A percentile compares a stretch with the other conserved stretches of the same genome.
These are phyloP conservation scores for Albifimbria verrucaria DNA, from an alignment of 2,329 filamentous ascomycete species.

Conservation along the genomic window DNA sequence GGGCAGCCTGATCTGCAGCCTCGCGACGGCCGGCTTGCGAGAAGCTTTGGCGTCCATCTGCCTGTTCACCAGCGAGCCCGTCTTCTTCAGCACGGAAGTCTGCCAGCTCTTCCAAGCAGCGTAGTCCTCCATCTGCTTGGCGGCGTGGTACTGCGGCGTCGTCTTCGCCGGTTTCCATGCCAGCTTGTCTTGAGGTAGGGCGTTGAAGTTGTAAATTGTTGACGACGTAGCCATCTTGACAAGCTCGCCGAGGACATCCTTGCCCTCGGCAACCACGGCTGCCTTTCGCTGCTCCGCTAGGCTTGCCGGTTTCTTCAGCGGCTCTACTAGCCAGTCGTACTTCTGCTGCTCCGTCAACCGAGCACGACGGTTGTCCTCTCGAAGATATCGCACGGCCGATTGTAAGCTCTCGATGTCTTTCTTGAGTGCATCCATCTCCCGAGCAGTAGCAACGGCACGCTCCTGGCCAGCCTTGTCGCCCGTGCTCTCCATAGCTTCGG, in stretches of 20 bases:
- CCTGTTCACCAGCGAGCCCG: conserved; percentile 31
- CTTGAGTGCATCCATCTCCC: conserved; percentile 70
- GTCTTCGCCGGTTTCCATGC: conserved; percentile 63
- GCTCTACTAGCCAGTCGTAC: conserved; percentile 60
- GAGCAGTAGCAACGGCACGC: conserved; percentile 64
- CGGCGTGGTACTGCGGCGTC: conserved; percentile 65
- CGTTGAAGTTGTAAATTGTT: conserved; percentile 56
- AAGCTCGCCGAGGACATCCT: conserved; percentile 62
- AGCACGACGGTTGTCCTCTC: conserved; percentile 63
- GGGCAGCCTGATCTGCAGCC: conserved; percentile 48
- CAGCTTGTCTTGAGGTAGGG: conserved; percentile 56
- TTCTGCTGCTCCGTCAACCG: conserved; percentile 53
- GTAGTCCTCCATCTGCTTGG: conserved; percentile 63
- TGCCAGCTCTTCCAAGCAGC: conserved; percentile 60
- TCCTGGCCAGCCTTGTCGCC: conserved; percentile 59
- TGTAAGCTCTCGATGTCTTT: conserved; percentile 64
- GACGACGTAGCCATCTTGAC: conserved; percentile 57
- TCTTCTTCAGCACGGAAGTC: conserved; percentile 52
- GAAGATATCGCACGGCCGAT: conserved; percentile 63
- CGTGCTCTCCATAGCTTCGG: conserved; percentile 48
- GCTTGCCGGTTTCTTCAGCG: conserved; percentile 46
- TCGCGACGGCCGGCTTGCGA: conserved; percentile 34
- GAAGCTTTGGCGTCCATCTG: conserved; percentile 19
- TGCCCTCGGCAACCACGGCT: conserved; percentile 57
- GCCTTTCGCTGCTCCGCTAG: conserved; percentile 45